phyloP scores from a whole-genome alignment of 2,329 filamentous ascomycete genomes.

The Fusarium algeriense region DNA sequence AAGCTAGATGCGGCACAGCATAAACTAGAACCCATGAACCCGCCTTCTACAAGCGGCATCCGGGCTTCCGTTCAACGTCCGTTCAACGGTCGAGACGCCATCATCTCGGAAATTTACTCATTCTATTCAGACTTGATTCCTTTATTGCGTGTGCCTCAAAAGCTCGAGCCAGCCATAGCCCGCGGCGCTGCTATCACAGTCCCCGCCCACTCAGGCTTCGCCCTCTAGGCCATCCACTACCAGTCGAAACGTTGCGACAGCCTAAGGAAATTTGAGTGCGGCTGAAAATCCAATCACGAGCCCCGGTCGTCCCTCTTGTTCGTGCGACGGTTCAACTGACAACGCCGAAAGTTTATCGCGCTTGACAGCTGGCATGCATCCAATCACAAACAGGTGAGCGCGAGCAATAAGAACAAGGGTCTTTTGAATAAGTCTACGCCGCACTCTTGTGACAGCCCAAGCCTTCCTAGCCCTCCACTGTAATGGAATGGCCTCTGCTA shows the following conservation, averaged over 20 bases:
- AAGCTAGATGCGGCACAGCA: slow-evolving; percentile 23
- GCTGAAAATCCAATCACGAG: slow-evolving; percentile 29
- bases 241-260: slow-evolving; percentile 35
- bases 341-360: slow-evolving; percentile 18
- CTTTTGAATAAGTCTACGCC: slow-evolving; percentile 9
- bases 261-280: slow-evolving; percentile 18
- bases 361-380: slow-evolving; percentile 21
- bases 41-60: not conserved
- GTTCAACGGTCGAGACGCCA: not conserved
- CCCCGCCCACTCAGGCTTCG: slow-evolving; percentile 12
- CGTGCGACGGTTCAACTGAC: slow-evolving; percentile 4
- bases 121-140: not conserved
- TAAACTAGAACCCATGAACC: not conserved
- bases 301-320: slow-evolving; percentile 14
- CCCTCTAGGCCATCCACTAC: slow-evolving; percentile 1
- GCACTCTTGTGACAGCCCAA: slow-evolving; percentile 12
- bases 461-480: not conserved
- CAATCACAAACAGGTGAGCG: slow-evolving; percentile 3
- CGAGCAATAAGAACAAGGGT: slow-evolving; percentile 10
- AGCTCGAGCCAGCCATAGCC: not conserved
- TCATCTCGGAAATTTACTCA: slow-evolving; percentile 12
- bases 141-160: slow-evolving; percentile 5
- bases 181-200: not conserved
- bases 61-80: not conserved
- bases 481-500: not conserved